A percentile compares a stretch with the other conserved stretches of the same genome.
These are phyloP conservation scores for Phytophthora europaea DNA, from an alignment of 352 stramenopile species.

Conservation along the genomic window DNA sequence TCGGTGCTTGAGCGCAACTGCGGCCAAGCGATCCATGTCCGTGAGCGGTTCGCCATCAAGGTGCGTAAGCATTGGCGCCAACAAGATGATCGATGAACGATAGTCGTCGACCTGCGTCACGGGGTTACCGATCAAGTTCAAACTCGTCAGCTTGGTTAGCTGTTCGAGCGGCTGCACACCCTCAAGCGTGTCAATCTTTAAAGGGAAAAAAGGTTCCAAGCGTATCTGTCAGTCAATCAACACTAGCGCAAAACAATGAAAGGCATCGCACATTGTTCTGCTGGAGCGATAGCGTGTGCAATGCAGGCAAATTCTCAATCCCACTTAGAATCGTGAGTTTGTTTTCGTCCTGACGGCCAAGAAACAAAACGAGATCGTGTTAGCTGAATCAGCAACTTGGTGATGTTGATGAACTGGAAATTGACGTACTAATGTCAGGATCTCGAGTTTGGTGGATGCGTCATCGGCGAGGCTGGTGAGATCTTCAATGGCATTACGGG, in stretches of 20 bases:
- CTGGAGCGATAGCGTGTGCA: conserved; percentile 60
- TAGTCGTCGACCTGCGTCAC: conserved; percentile 70
- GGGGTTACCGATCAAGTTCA: conserved; percentile 66
- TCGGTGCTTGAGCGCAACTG: conserved; percentile 67
- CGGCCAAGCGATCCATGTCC: conserved; percentile 70
- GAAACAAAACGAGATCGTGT: background rate
- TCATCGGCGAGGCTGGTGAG: conserved; percentile 52
- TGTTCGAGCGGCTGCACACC: conserved; percentile 54
- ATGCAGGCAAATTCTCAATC: conserved; percentile 55
- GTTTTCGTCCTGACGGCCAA: conserved; percentile 65
- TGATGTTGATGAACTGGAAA: background rate
- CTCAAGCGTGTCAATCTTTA: conserved; percentile 64
- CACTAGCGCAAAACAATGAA: background rate
- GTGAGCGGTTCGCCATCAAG: conserved; percentile 67
- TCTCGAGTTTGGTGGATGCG: conserved; percentile 54
- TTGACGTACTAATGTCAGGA: conserved; percentile 57
- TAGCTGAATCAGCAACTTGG: background rate
- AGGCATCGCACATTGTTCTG: conserved; percentile 63
- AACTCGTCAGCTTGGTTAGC: conserved; percentile 50
- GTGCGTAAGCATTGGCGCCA: conserved; percentile 62
- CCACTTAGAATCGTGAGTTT: conserved; percentile 65
- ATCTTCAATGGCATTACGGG: conserved; percentile 61
- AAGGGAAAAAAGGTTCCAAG: conserved; percentile 1
- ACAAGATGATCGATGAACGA: conserved; percentile 58
- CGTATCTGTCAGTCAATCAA: background rate